Percentiles rank a stretch among this genome's conserved stretches.
Conservation (phyloP, 805 yeast species). For the Metschnikowia amazonensis region DNA sequence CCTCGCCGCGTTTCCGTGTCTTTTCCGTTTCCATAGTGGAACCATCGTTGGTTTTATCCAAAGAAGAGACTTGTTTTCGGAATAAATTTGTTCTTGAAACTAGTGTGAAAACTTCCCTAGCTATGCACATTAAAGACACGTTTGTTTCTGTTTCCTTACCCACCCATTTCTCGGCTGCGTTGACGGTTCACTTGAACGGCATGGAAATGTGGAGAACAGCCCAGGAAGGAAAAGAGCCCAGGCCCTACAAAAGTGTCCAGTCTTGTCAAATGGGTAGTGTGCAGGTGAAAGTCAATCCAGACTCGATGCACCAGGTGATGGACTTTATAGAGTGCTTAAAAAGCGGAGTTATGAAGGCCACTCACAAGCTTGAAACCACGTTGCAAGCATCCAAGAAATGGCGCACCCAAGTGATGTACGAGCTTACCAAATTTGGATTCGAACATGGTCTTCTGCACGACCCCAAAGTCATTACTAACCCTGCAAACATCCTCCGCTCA, state of each 20-base stretch:
- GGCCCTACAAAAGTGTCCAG: not conserved
- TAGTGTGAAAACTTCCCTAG: constrained; percentile 20
- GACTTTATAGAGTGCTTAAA: constrained; percentile 15
- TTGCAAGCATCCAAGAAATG: constrained; percentile 13
- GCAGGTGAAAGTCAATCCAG: constrained; percentile 14
- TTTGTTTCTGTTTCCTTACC: constrained; percentile 26
- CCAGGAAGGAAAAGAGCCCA: not conserved
- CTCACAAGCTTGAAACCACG: constrained; percentile 17
- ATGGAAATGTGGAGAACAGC: constrained; percentile 35
- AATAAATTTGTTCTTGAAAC: constrained; percentile 9
- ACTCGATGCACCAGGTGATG: constrained; percentile 23
- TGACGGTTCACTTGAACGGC: constrained; percentile 21
- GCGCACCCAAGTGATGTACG: constrained; percentile 40
- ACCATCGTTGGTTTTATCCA: constrained; percentile 33
- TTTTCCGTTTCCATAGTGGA: constrained; percentile 30
- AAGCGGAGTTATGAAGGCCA: constrained; percentile 15
- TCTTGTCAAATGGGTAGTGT: not conserved
- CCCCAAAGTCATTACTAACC: constrained; percentile 86
- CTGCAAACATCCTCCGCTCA: constrained; percentile 75
- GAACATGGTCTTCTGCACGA: constrained; percentile 62
- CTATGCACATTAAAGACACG: constrained; percentile 31
- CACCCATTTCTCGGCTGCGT: constrained; percentile 9
- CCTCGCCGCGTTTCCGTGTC: constrained; percentile 25
- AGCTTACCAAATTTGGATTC: constrained; percentile 37
- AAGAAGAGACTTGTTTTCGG: constrained; percentile 13